Percentiles rank a stretch among this genome's conserved stretches.
These are phyloP conservation scores for Ambrosiella cleistominuta DNA, from an alignment of 2,329 filamentous ascomycete genomes.

Conservation along the genomic window DNA sequence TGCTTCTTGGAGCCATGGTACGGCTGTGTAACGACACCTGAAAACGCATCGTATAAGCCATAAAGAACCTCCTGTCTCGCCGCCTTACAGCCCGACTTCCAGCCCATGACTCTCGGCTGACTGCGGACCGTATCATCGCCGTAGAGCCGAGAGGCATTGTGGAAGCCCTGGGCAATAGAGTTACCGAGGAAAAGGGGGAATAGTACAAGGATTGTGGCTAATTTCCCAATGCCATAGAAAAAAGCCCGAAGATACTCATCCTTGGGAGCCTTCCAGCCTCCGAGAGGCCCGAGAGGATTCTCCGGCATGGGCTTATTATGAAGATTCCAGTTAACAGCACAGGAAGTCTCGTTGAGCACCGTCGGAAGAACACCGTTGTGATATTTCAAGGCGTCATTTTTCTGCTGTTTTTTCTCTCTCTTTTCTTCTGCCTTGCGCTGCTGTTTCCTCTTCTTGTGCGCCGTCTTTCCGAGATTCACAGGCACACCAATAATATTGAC, in stretches of 20 bases:
- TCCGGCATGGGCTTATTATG: slow-evolving; percentile 12
- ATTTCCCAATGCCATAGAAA: slow-evolving; percentile 32
- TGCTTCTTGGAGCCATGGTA: slow-evolving; percentile 36
- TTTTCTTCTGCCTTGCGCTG: background rate
- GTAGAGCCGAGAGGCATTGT: slow-evolving; percentile 53
- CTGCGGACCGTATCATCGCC: slow-evolving; percentile 51
- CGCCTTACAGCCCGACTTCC: slow-evolving; percentile 44
- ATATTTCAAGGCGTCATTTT: background rate
- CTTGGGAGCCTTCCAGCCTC: slow-evolving; percentile 14
- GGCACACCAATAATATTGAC: slow-evolving; percentile 31
- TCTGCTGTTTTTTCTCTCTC: background rate
- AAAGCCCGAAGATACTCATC: slow-evolving; percentile 32
- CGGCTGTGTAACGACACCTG: slow-evolving; percentile 32
- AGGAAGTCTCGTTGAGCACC: slow-evolving; percentile 1
- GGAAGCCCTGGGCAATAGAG: slow-evolving; percentile 49
- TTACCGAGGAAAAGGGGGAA: slow-evolving; percentile 44
- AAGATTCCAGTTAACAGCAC: slow-evolving; percentile 13
- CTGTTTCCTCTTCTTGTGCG: slow-evolving; percentile 28
- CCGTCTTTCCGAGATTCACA: slow-evolving; percentile 38
- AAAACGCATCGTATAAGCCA: slow-evolving; percentile 48
- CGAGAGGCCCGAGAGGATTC: slow-evolving; percentile 1
- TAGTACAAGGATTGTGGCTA: slow-evolving; percentile 32
- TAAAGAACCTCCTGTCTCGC: slow-evolving; percentile 43
- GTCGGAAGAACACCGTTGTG: background rate
- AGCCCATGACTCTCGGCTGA: slow-evolving; percentile 44